Conservation (phyloP, 2,329 filamentous ascomycete species). For the Botryosphaeria dothidea region DNA sequence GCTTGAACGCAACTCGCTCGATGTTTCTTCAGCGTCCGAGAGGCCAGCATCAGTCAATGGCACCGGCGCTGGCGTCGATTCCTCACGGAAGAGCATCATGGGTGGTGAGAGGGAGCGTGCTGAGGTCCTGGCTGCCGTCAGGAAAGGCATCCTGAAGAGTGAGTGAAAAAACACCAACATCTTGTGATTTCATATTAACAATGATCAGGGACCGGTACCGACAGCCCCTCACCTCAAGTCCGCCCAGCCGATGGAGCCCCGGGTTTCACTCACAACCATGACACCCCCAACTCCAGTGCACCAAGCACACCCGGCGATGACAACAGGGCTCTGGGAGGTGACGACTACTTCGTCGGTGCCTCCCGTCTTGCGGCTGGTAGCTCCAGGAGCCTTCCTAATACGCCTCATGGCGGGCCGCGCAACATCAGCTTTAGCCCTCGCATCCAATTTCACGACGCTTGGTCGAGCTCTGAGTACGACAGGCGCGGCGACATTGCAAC, state of each 20-base stretch:
- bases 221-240: constrained; percentile 68
- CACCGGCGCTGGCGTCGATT: constrained; percentile 58
- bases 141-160: constrained; percentile 96
- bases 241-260: constrained; percentile 60
- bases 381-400: constrained; percentile 77
- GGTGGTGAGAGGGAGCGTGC: constrained; percentile 88
- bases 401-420: constrained; percentile 66
- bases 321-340: constrained; percentile 66
- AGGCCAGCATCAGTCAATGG: constrained; percentile 48
- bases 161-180: constrained; percentile 36
- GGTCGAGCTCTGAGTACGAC: constrained; percentile 94
- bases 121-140: constrained; percentile 87
- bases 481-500: constrained; percentile 94
- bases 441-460: constrained; percentile 94
- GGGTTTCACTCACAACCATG: constrained; percentile 53
- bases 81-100: constrained; percentile 81
- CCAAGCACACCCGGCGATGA: constrained; percentile 88
- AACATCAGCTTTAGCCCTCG: constrained; percentile 81
- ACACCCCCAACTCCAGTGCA: constrained; percentile 81
- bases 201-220: constrained; percentile 57
- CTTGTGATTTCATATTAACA: constrained; percentile 23
- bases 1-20: constrained; percentile 78
- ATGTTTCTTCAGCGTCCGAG: constrained; percentile 50
- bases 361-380: constrained; percentile 69
- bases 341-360: constrained; percentile 86